Conservation (phyloP, 495 filamentous ascomycete genomes). For the Penicillium lagena region DNA sequence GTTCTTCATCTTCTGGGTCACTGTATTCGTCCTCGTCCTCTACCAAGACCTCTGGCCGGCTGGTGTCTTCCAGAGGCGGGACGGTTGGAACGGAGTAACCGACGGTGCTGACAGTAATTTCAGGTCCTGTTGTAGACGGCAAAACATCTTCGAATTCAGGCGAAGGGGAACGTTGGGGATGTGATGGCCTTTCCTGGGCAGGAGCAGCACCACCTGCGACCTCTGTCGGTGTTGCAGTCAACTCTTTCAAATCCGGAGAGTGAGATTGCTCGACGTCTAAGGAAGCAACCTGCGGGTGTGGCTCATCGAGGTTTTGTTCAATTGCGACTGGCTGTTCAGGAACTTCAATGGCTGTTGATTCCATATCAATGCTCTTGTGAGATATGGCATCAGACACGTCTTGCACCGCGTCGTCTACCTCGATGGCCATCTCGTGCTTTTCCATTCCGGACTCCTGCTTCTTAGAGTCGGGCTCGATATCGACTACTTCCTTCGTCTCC, state of each 20-base stretch:
- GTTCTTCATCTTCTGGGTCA: conserved; percentile 87
- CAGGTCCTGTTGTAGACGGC: conserved; percentile 2
- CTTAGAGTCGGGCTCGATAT: conserved; percentile 29
- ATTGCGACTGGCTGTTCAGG: too few species aligned
- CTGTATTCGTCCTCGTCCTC: conserved; percentile 52
- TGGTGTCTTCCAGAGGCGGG: conserved; percentile 11
- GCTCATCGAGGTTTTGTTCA: too few species aligned
- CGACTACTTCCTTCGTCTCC: conserved; percentile 31
- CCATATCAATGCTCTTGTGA: not conserved
- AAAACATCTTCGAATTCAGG: conserved; percentile 49
- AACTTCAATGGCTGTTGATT: not conserved
- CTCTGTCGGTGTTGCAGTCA: not conserved
- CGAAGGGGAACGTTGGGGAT: conserved; percentile 32
- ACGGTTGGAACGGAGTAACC: not conserved
- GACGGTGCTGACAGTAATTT: conserved; percentile 6
- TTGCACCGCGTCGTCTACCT: not conserved
- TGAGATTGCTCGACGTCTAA: too few species aligned
- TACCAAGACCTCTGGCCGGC: conserved; percentile 18
- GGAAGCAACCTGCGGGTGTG: too few species aligned
- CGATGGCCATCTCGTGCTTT: not conserved
- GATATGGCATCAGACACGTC: too few species aligned
- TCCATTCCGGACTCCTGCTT: not conserved
- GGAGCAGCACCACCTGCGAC: not conserved
- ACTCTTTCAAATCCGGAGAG: too few species aligned
- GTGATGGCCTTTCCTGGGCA: not conserved